Evolutionary conservation across 1,139 yeast species (phyloP).

Genomic region (Hansenula anomala): DNA sequence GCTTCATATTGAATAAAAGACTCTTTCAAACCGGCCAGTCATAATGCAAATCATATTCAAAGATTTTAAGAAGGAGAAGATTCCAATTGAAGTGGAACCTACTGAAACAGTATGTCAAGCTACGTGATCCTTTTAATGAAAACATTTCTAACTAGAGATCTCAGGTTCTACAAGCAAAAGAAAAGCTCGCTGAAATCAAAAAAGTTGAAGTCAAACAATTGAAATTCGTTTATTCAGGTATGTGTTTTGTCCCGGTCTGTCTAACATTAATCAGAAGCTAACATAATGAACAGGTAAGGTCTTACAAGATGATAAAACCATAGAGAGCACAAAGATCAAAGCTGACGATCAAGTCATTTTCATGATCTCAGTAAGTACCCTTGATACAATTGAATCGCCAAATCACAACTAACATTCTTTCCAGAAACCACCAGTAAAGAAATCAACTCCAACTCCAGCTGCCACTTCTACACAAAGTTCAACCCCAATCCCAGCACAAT

Average conservation of each 20-base stretch:
- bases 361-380: constrained; percentile 66
- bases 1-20: no score
- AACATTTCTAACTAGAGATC: constrained; percentile 5
- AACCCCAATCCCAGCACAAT: constrained; percentile 16
- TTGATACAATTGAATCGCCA: no score
- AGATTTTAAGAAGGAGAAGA: constrained; percentile 88
- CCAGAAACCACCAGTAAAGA: constrained; percentile 13
- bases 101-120: constrained; percentile 53
- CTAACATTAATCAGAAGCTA: not conserved
- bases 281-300: constrained; percentile 49
- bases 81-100: constrained; percentile 73
- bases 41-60: constrained; percentile 80
- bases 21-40: not conserved
- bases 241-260: constrained; percentile 7
- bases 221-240: constrained; percentile 86
- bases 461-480: constrained; percentile 19
- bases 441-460: constrained; percentile 10
- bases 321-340: constrained; percentile 70
- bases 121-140: not conserved
- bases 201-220: constrained; percentile 71
- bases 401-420: no score
- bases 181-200: constrained; percentile 63
- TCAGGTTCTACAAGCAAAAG: constrained; percentile 67
- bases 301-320: constrained; percentile 74
- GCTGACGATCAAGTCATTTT: constrained; percentile 90